A percentile compares a stretch with the other conserved stretches of the same genome.
These are phyloP conservation scores for Volvox reticuliferus DNA, from an alignment of 139 green algal genomes.

Conservation along the genomic window DNA sequence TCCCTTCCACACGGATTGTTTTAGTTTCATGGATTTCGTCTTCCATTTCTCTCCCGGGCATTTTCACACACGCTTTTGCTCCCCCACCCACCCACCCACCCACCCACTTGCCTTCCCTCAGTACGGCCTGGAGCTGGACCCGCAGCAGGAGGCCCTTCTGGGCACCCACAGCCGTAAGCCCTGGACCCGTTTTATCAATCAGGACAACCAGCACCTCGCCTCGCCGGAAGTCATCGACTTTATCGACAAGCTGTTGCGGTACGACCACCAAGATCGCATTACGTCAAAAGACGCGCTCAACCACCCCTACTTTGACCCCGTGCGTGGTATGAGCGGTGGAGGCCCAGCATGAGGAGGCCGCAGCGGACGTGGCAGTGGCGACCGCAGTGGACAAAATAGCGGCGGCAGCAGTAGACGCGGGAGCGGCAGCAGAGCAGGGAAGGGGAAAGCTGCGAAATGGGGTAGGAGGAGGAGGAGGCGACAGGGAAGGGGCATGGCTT, in stretches of 20 bases:
- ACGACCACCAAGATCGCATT: conserved; percentile 79
- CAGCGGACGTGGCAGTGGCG: no score
- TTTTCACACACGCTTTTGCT: no score
- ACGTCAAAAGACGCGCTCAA: conserved; percentile 94
- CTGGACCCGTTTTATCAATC: conserved; percentile 95
- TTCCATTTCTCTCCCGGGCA: no score
- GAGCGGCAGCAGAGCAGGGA: neutral
- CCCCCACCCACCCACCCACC: no score
- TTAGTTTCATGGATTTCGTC: no score
- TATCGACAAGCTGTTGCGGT: conserved; percentile 92
- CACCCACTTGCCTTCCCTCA: neutral
- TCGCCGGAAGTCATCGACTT: conserved; percentile 95
- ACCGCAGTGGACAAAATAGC: no score
- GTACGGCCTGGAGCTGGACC: conserved; percentile 97
- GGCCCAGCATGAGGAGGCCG: neutral
- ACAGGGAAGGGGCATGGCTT: neutral
- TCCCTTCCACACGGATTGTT: no score
- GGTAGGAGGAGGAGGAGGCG: neutral
- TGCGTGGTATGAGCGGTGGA: conserved; percentile 59
- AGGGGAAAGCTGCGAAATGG: neutral
- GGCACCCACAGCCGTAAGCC: conserved; percentile 87
- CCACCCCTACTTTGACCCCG: conserved; percentile 95
- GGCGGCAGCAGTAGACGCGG: neutral
- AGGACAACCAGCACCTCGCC: conserved; percentile 96
- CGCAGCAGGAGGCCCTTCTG: conserved; percentile 93